Percentiles rank a stretch among this genome's conserved stretches.
Evolutionary conservation across 345 rosid species (phyloP).

Genomic region (Chamaenerion angustifolium): DNA sequence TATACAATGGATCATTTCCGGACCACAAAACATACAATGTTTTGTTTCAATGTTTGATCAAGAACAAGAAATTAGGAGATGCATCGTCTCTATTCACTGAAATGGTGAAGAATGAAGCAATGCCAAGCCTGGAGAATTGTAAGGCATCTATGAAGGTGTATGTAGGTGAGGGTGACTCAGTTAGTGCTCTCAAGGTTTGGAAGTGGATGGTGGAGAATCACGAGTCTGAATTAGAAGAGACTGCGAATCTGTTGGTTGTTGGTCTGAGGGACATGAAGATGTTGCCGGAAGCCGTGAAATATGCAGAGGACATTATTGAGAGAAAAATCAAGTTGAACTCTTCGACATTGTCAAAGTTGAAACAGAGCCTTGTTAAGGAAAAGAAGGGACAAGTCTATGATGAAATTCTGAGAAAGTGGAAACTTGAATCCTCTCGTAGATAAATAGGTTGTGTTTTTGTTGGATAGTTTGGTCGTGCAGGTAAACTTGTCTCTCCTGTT

Average conservation of each 20-base stretch:
- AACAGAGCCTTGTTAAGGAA: constrained; percentile 20
- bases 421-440: constrained; percentile 10
- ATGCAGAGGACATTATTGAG: constrained; percentile 39
- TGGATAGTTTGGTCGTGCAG: too few relatives aligned
- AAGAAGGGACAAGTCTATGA: constrained; percentile 25
- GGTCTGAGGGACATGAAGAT: constrained; percentile 29
- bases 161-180: constrained; percentile 23
- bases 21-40: constrained; percentile 30
- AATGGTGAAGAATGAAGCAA: constrained; percentile 39
- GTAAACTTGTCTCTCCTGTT: too few relatives aligned
- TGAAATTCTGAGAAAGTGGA: constrained; percentile 31
- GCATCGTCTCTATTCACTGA: constrained; percentile 26
- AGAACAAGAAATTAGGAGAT: constrained; percentile 27
- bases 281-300: constrained; percentile 53
- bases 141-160: constrained; percentile 21
- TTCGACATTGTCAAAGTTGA: constrained; percentile 29
- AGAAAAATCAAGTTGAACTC: constrained; percentile 34
- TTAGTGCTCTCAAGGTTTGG: constrained; percentile 37
- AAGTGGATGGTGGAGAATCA: constrained; percentile 35
- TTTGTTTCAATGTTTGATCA: constrained; percentile 29
- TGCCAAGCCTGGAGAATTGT: constrained; percentile 26
- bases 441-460: too few relatives aligned
- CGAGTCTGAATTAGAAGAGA: constrained; percentile 29
- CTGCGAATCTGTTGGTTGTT: constrained; percentile 31
- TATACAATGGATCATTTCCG: constrained; percentile 33